Evolutionary conservation across 2,329 filamentous ascomycete species (phyloP), one percentile per base, ranked within the genome.

Genomic region (Fusarium temperatum): DNA sequence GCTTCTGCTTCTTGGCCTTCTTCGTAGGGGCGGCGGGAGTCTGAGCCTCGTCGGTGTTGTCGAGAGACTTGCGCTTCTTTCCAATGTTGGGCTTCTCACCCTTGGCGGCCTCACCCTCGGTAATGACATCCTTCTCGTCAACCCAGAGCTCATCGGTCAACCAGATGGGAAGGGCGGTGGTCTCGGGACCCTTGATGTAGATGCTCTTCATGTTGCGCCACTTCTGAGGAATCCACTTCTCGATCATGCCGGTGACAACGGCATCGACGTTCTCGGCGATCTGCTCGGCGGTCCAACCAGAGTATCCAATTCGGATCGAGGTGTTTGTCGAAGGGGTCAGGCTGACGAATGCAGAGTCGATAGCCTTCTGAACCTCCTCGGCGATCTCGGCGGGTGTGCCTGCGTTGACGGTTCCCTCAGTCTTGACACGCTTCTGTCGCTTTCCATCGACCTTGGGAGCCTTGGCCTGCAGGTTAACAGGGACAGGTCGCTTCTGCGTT

Each of bases 121-220:
- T 85, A 12, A 98, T 90, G 79, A 92, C 90, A 71, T 94, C 91
- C 70, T 90, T 88, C 68, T 92, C 89, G 74, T 96, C 93, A 22
- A 92, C 83, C 95, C 96, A 99, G 73, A 99, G 87, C 87, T 98
- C 95, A 76, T 95, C 92, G 9, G 96, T 93, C 80, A 98, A 85
- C 94, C 95, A 99, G 80, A 99, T 91, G n/a, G 96, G 96, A 79
- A 99, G 87, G 14, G 96, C 93, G 70, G 92, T 92, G 9, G 96
- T 98, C 80, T 94, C 91, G 35, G 94, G 92, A 7, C 94, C 94
- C 88, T 98, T 99, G 86, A 99, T 88, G 83, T 97, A 95, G 70
- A 99, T 85, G 72, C 90, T 90, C 82, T 92, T 92, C 73, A 98
- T 89, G 81, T 96, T 96, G 79, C 90, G 90, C 95, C 95, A 98